These are phyloP conservation scores for Mikania micrantha DNA, from an alignment of 129 eudicot species.

Conservation along the genomic window DNA sequence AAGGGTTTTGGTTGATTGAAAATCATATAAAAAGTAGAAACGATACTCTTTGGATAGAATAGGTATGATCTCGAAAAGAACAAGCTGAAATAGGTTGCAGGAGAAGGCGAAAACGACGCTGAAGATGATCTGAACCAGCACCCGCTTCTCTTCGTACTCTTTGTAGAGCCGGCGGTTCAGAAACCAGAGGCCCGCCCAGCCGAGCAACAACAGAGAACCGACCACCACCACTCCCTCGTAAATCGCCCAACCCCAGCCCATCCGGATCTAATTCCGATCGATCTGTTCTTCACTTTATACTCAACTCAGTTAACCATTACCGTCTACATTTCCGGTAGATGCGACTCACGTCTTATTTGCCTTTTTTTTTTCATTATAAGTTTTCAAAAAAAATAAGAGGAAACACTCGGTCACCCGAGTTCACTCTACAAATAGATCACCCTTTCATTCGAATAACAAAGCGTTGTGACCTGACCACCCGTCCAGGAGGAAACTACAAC, in stretches of 20 bases:
- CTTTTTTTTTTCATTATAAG: too few species aligned
- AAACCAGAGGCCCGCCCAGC: constrained; percentile 97
- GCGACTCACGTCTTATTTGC: constrained; percentile 14
- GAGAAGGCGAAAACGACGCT: constrained; percentile 96
- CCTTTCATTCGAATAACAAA: too few species aligned
- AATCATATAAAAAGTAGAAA: background rate
- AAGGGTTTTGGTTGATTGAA: too few species aligned
- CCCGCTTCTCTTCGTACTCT: constrained; percentile 93
- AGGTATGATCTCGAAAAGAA: constrained; percentile 95
- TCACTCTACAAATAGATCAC: too few species aligned
- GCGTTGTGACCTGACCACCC: too few species aligned
- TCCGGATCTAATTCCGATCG: constrained; percentile 22
- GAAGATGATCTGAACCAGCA: constrained; percentile 89
- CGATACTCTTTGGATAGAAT: constrained; percentile 86
- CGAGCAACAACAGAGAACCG: constrained; percentile 65
- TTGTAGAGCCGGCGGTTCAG: constrained; percentile 74
- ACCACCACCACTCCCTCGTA: constrained; percentile 72
- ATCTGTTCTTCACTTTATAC: too few species aligned
- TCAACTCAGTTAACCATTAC: background rate
- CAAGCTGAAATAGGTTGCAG: constrained; percentile 92
- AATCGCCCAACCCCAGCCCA: constrained; percentile 88
- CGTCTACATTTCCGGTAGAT: constrained; percentile 13
- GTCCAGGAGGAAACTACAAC: too few species aligned
- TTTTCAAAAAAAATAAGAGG: too few species aligned
- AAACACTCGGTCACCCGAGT: too few species aligned